These are phyloP conservation scores for Helotiales sp. DNA, from an alignment of 2,329 filamentous ascomycete species.

Conservation along the genomic window DNA sequence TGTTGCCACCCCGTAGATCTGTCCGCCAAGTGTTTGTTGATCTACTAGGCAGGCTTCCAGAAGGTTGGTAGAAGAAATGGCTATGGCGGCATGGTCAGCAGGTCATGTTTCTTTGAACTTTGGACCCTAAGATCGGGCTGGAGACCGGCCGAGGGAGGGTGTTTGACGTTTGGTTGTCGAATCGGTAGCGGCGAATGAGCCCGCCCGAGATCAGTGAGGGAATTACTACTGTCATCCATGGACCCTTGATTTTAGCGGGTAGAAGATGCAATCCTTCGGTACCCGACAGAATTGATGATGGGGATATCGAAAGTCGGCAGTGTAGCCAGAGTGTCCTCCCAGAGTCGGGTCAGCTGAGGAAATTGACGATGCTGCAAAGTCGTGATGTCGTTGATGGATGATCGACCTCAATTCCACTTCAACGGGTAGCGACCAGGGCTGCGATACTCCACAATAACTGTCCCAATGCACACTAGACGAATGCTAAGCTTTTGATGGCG, in stretches of 20 bases:
- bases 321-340: conserved; percentile 6
- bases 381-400: conserved; percentile 22
- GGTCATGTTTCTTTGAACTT: conserved; percentile 1
- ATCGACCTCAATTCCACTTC: conserved; percentile 11
- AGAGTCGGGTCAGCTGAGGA: conserved; percentile 7
- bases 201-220: not conserved
- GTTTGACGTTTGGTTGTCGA: conserved; percentile 3
- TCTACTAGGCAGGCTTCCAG: conserved; percentile 17
- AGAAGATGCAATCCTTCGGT: not conserved
- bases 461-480: conserved; percentile 2
- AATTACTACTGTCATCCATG: conserved; percentile 1
- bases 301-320: conserved; percentile 9
- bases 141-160: conserved; percentile 10
- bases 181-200: not conserved
- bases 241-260: not conserved
- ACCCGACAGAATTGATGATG: not conserved
- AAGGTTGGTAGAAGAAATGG: conserved; percentile 10
- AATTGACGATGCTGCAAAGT: not conserved
- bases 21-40: not conserved
- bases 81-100: conserved; percentile 17
- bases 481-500: conserved; percentile 26
- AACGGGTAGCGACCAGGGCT: conserved; percentile 3
- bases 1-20: not conserved
- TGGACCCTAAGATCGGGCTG: conserved; percentile 11
- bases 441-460: not conserved